Percentiles rank a stretch among this genome's conserved stretches.
phyloP scores from a whole-genome alignment of 2,329 filamentous ascomycete species.

The Colletotrichum gloeosporioides region DNA sequence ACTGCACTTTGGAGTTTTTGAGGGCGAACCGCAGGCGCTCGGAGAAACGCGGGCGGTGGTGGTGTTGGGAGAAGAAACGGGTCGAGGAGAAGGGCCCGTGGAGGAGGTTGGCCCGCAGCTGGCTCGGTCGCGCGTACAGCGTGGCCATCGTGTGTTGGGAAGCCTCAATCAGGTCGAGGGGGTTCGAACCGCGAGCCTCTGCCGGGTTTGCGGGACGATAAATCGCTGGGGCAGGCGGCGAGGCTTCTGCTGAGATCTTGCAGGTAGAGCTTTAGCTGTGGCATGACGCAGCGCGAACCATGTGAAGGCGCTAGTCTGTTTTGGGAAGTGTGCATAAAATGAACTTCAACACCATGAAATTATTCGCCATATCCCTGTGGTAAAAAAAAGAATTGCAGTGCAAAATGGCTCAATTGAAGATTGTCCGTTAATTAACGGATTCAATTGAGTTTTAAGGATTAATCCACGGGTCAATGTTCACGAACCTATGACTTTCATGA shows the following conservation, averaged over 20 bases:
- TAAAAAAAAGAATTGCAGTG: background rate
- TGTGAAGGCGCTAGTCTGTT: slow-evolving; percentile 6
- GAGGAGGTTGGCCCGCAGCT: slow-evolving; percentile 35
- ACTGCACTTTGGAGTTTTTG: slow-evolving; percentile 69
- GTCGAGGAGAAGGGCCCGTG: slow-evolving; percentile 31
- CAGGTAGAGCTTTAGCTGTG: slow-evolving; percentile 2
- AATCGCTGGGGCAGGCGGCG: background rate
- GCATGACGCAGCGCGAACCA: slow-evolving; percentile 20
- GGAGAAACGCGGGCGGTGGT: slow-evolving; percentile 54
- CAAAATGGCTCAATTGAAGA: background rate
- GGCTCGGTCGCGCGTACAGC: slow-evolving; percentile 39
- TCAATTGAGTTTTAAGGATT: background rate
- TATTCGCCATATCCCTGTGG: background rate
- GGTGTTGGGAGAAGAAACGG: slow-evolving; percentile 44
- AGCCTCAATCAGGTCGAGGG: background rate
- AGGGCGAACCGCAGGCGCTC: slow-evolving; percentile 56
- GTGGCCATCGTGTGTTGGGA: slow-evolving; percentile 32
- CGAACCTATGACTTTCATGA: background rate
- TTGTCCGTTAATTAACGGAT: background rate
- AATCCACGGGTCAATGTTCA: background rate
- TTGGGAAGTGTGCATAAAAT: background rate
- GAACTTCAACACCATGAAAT: background rate
- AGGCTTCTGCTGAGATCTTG: slow-evolving; percentile 11
- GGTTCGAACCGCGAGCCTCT: background rate
- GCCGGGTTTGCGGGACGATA: background rate